Conservation (phyloP, 2,329 filamentous ascomycete genomes). For the Paracamarosporium sp. region DNA sequence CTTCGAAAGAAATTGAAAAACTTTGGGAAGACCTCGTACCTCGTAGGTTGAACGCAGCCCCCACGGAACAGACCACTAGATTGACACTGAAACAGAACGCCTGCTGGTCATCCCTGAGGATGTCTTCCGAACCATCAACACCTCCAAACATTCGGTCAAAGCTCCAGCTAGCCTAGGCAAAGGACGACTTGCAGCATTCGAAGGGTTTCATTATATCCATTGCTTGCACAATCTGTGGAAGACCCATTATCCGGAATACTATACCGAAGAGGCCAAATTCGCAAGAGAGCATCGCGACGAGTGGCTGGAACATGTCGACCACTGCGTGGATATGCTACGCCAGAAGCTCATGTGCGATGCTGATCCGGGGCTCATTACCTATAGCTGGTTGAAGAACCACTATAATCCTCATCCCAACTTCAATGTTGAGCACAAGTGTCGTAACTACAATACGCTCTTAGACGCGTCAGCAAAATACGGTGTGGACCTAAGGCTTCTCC, state of each 20-base stretch:
- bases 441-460: conserved; percentile 4
- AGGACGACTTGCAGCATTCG: conserved; percentile 6
- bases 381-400: conserved; percentile 14
- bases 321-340: conserved; percentile 16
- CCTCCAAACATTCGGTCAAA: conserved; percentile 5
- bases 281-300: conserved; percentile 1
- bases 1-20: conserved; percentile 1
- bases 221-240: conserved; percentile 8
- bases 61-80: background rate
- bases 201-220: conserved; percentile 10
- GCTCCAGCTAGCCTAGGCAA: conserved; percentile 1
- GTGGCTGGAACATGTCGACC: conserved; percentile 11
- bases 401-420: conserved; percentile 13
- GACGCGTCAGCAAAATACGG: conserved; percentile 1
- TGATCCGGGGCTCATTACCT: conserved; percentile 13
- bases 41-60: background rate
- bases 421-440: conserved; percentile 14
- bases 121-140: conserved; percentile 8
- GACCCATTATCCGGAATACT: conserved; percentile 7
- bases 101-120: conserved; percentile 7
- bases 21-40: conserved; percentile 4
- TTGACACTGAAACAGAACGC: background rate
- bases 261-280: conserved; percentile 8
- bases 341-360: conserved; percentile 18
- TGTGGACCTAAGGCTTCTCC: background rate